These are phyloP conservation scores for Quercus cerris DNA, from an alignment of 306 rosid genomes.

Conservation along the genomic window DNA sequence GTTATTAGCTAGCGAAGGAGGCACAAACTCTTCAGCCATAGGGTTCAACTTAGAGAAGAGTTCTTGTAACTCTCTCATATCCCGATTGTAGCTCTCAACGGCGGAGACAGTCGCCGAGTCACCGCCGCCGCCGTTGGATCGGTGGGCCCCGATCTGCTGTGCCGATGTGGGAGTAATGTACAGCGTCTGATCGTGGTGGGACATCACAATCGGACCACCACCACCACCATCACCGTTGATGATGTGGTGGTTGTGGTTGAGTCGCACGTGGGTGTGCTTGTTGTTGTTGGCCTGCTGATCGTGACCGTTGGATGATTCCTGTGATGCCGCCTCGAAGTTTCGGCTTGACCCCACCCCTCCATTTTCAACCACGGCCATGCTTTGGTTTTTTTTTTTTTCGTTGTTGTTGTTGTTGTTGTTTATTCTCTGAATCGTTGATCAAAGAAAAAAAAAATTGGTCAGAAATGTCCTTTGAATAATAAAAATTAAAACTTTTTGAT, in stretches of 20 bases:
- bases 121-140: constrained; percentile 44
- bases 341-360: constrained; percentile 40
- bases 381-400: constrained; percentile 24
- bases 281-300: constrained; percentile 19
- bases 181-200: constrained; percentile 23
- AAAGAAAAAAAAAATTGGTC: background rate
- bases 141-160: constrained; percentile 27
- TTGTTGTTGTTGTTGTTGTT: too few relatives aligned
- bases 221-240: background rate
- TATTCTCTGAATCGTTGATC: background rate
- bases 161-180: constrained; percentile 17
- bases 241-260: constrained; percentile 10
- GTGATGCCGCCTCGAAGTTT: constrained; percentile 32
- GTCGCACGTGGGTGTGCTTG: constrained; percentile 23
- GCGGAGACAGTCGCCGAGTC: constrained; percentile 19
- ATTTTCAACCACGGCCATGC: constrained; percentile 93
- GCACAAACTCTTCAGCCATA: constrained; percentile 98
- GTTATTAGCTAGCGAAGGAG: constrained; percentile 56
- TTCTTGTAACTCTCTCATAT: constrained; percentile 91
- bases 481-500: background rate
- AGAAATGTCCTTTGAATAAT: background rate
- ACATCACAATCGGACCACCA: background rate
- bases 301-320: constrained; percentile 40
- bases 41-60: constrained; percentile 91
- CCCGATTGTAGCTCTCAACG: constrained; percentile 57